Conservation (phyloP, 495 filamentous ascomycete species). For the Hypoxylon lenormandii region DNA sequence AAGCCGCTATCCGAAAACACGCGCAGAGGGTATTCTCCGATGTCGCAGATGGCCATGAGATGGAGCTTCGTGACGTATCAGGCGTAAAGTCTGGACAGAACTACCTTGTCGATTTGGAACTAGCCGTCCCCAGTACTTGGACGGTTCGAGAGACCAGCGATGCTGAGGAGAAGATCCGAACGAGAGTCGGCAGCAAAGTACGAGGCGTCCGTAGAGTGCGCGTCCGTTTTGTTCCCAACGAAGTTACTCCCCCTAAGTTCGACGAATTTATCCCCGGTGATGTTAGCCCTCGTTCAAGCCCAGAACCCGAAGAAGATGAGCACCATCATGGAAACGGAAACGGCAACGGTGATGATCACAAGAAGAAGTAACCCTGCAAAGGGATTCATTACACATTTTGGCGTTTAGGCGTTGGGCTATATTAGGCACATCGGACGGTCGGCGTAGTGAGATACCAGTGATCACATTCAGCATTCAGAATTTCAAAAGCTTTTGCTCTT, state of each 20-base stretch:
- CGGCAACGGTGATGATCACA: conserved; percentile 44
- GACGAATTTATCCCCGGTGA: conserved; percentile 83
- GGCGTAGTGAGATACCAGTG: conserved; percentile 41
- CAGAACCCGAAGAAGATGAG: conserved; percentile 72
- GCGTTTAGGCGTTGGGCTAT: conserved; percentile 47
- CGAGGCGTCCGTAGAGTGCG: conserved; percentile 83
- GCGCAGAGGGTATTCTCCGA: conserved; percentile 69
- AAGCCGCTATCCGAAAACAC: conserved; percentile 72
- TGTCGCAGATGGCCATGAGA: conserved; percentile 59
- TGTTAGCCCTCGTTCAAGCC: conserved; percentile 70
- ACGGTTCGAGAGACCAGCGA: conserved; percentile 73
- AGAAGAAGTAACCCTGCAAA: conserved; percentile 45
- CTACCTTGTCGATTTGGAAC: conserved; percentile 86
- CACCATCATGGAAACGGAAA: conserved; percentile 62
- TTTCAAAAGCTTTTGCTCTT: conserved; percentile 25
- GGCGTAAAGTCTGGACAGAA: conserved; percentile 96
- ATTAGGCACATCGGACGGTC: conserved; percentile 24
- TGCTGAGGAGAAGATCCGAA: conserved; percentile 78
- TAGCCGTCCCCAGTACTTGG: conserved; percentile 79
- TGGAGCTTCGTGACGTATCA: conserved; percentile 76
- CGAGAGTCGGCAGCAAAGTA: conserved; percentile 76
- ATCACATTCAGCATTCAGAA: not conserved
- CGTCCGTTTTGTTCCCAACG: conserved; percentile 81
- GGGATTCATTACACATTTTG: conserved; percentile 24
- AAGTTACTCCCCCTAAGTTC: conserved; percentile 65